These are phyloP conservation scores for Corynascus novoguineensis DNA, from an alignment of 495 filamentous ascomycete species.

Conservation along the genomic window DNA sequence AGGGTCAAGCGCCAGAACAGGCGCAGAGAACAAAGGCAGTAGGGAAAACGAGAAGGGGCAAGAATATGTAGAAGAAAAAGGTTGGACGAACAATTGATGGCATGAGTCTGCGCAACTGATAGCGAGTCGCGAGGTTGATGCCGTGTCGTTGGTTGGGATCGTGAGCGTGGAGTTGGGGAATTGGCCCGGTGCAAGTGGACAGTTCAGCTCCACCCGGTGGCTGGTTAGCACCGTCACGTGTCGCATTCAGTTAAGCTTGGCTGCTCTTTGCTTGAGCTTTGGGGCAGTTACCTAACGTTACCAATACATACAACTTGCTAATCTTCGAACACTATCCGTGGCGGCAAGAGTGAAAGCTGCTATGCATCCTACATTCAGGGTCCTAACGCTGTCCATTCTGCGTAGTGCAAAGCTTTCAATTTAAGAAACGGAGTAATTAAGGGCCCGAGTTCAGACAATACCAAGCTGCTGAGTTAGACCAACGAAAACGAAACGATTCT, in stretches of 20 bases:
- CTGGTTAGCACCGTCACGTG: conserved; percentile 10
- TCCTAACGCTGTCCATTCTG: no score
- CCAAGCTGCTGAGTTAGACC: no score
- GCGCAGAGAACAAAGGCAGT: conserved; percentile 5
- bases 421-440: no score
- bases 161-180: conserved; percentile 15
- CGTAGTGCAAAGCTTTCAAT: no score
- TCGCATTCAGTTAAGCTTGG: neutral
- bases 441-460: no score
- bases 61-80: conserved; percentile 28
- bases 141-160: conserved; percentile 17
- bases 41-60: conserved; percentile 18
- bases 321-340: no score
- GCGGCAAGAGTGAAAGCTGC: no score
- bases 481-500: no score
- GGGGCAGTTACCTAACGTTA: no score
- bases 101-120: conserved; percentile 9
- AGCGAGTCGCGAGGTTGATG: conserved; percentile 14
- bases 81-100: conserved; percentile 38
- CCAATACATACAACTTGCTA: no score
- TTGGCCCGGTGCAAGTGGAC: neutral
- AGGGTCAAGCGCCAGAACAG: conserved; percentile 7
- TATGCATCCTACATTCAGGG: no score
- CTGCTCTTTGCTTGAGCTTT: no score
- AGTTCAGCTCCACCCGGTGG: neutral